A percentile compares a stretch with the other conserved stretches of the same genome.
phyloP scores from a whole-genome alignment of 2,329 filamentous ascomycete species.

The Colletotrichum euphorbiae region DNA sequence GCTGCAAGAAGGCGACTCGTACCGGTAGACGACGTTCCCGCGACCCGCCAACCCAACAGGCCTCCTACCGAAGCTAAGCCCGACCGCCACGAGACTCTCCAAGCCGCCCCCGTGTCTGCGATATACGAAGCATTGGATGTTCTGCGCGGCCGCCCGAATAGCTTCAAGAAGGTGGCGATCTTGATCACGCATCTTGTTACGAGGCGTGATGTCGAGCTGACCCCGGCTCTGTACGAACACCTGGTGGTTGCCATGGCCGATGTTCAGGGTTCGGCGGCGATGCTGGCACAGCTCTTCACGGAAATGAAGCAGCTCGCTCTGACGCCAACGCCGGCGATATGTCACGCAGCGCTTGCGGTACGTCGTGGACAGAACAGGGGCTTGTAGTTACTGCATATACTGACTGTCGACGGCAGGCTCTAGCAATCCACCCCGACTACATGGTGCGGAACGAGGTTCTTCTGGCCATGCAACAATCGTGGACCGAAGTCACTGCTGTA shows the following conservation, averaged over 20 bases:
- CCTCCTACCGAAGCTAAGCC: neutral
- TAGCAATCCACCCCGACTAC: conserved; percentile 90
- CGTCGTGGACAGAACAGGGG: conserved; percentile 21
- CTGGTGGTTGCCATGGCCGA: conserved; percentile 79
- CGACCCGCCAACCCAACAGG: conserved; percentile 5
- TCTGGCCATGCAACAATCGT: conserved; percentile 78
- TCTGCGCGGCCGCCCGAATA: conserved; percentile 50
- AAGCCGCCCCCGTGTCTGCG: conserved; percentile 48
- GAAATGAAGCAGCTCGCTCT: conserved; percentile 77
- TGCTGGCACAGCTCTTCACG: conserved; percentile 71
- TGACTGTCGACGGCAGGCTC: conserved; percentile 58
- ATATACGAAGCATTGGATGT: conserved; percentile 63
- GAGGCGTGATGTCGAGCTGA: conserved; percentile 65
- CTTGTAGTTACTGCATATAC: neutral
- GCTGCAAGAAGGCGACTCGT: neutral
- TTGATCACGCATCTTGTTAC: conserved; percentile 70
- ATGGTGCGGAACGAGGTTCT: conserved; percentile 78
- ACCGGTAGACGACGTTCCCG: conserved; percentile 27
- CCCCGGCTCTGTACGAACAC: conserved; percentile 75
- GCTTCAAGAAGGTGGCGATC: conserved; percentile 52
- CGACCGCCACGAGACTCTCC: conserved; percentile 43
- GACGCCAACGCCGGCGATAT: conserved; percentile 72
- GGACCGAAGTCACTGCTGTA: conserved; percentile 71
- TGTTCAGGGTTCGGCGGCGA: conserved; percentile 73
- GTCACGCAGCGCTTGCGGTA: conserved; percentile 78